Evolutionary conservation across 345 rosid species (phyloP), one percentile per base, ranked within the genome.

Genomic region (Cardiospermum halicacabum): DNA sequence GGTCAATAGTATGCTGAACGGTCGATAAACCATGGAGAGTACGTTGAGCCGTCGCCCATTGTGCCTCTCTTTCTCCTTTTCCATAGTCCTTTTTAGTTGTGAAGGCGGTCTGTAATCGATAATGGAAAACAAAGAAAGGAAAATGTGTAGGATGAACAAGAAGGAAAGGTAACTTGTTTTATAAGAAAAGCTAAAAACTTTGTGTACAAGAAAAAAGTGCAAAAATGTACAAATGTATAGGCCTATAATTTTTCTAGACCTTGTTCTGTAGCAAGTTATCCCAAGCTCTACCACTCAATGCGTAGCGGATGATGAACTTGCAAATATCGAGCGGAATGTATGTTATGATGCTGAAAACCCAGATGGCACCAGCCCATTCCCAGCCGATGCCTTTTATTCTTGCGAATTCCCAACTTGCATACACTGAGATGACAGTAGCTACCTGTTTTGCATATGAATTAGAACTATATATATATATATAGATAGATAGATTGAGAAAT

Each of bases 351-450:
- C 83, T 87, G 69, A 67, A 89, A 42, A 82, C 0, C 91, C 94
- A 89, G 62, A 89, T 82, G 10, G 71, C 83, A 65, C 86, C 94
- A 24, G 85, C 92, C 94, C 96, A 85, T 78, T 81, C 88, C 94
- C 96, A 87, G n/a, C 89, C 87, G 37, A 85, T 74, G 21, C 94
- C 94, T 16, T 71, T 25, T 70, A 89, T 81, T 68, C 86, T 78
- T 27, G 89, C 89, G 22, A 89, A 87, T 8, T 48, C 74, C 96
- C 94, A 85, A 49, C 59, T 69, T 27, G 88, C 96, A 34, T 84
- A 85, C 62, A 85, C 92, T 1, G 85, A 74, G 21, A 87, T 82
- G n/a, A 81, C 0, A 3, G 88, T 89, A 49, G 92, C 92, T 69
- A 84, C 78, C 96, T 89, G 49, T 37, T 22, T 2, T 1, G 1